A percentile compares a stretch with the other conserved stretches of the same genome.
phyloP scores from a whole-genome alignment of 2,329 filamentous ascomycete species.

The Teratosphaeria nubilosa region DNA sequence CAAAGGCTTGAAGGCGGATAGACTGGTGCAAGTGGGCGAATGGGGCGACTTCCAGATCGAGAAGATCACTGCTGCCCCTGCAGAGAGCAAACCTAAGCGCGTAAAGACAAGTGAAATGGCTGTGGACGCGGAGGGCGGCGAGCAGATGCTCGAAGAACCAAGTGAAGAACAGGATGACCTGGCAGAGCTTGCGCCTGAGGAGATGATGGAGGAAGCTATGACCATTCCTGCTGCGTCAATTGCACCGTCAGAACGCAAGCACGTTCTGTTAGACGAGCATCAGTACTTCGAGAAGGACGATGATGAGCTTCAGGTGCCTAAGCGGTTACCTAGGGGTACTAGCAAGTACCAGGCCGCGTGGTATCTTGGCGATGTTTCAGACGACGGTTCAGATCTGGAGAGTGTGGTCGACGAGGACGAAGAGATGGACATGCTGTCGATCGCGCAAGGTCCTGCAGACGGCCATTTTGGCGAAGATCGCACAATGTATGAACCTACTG shows the following conservation, averaged over 20 bases:
- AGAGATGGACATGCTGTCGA: constrained; percentile 41
- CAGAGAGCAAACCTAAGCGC: constrained; percentile 46
- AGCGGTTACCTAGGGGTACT: constrained; percentile 76
- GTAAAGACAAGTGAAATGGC: constrained; percentile 51
- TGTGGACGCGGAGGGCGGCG: constrained; percentile 49
- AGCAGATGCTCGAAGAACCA: constrained; percentile 58
- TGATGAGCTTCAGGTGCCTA: constrained; percentile 51
- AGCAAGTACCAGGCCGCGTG: constrained; percentile 91
- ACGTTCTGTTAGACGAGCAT: constrained; percentile 88
- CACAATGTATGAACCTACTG: constrained; percentile 43
- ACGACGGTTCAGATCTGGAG: constrained; percentile 75
- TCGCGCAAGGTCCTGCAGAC: constrained; percentile 60
- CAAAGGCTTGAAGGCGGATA: constrained; percentile 76
- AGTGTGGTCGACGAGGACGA: constrained; percentile 52
- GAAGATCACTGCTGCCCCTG: constrained; percentile 70
- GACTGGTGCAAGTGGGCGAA: constrained; percentile 81
- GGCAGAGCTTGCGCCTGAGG: constrained; percentile 75
- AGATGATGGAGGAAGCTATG: constrained; percentile 54
- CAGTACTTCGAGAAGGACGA: constrained; percentile 96
- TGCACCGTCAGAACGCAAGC: constrained; percentile 51
- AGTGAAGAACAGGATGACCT: constrained; percentile 74
- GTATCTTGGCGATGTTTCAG: constrained; percentile 75
- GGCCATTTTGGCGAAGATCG: constrained; percentile 45
- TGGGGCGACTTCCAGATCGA: constrained; percentile 92
- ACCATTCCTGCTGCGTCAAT: constrained; percentile 42